Evolutionary conservation across 2,329 filamentous ascomycete genomes (phyloP), one percentile per base, ranked within the genome.

Genomic region (Xylariaceae sp.): DNA sequence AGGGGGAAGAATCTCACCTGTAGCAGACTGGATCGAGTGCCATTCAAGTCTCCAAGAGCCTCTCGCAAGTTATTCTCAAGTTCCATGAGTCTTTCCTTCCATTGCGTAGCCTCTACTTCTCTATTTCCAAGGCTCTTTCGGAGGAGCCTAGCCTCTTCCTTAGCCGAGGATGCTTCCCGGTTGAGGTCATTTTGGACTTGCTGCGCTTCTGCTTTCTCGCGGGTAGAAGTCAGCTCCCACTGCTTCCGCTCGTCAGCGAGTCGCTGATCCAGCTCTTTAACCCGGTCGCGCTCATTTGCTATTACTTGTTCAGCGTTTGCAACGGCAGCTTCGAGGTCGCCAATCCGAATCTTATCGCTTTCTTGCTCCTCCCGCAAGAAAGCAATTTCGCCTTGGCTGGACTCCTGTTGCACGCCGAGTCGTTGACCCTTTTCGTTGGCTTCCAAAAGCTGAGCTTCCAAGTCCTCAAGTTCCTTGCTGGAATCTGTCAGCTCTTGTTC

Each of bases 341-440:
- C 90, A 65, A 99, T 97, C 72, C 91, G 91, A 69, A 99, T 95
- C 79, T 99, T 99, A 76, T 99, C 94, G 19, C 83, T 84, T 72
- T 99, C 94, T 71, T 99, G 94, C 74, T 99, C 94, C 68, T 99
- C 94, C 1, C 94, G 86, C 49, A 99, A 72, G 79, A 99, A 99
- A 1, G 89, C 86, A 71, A 97, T 95, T 71, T 99, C 94, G 56
- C 87, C 87, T 65, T 96, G 92, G 54, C 88, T 87, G 4, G 89
- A 95, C 72, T 99, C 94, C 61, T 92, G 87, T 67, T 97, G 91
- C 34, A 99, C 89, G 3, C 88, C 86, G 2, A 97, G 79, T 51
- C 91, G 84, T 65, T 95, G 88, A 47, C 88, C 86, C 76, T 97
- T 97, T 63, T 87, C 84, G 67, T 92, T 92, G 5, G 89, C 78